Base-by-base conservation (phyloP, 495 filamentous ascomycete species). In the Penicillium odoratum region DNA sequence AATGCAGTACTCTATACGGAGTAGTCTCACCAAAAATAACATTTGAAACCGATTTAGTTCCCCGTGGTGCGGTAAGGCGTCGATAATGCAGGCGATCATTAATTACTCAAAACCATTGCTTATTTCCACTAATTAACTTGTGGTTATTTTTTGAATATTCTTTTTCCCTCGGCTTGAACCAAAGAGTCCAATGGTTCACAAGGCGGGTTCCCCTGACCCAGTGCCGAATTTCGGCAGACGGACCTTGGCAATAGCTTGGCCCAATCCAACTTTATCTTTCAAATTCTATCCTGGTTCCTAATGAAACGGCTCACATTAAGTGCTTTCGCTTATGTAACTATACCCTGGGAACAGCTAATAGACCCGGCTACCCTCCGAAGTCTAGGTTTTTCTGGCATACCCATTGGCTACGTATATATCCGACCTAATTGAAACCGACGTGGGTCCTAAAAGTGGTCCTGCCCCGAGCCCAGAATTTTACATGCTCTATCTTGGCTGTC, bases 401-500 rank as follows among this genome's bases (percentile, higher is more conserved):
- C 6, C 7, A 46, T 46, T 46, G 43, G 43, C 42, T 45, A 16
- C 43, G 10, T 46, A 15, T 5, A 48, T n/a, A 33, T 3, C 28
- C 4, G 46, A 15, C 15, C 28, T 1, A n/a, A 30, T 30, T 31
- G 15, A 30, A 48, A 29, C 25, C 7, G 4, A 28, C 28, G 31
- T 18, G 18, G 16, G n/a, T 0, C 9, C 16, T 18, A 9, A 1
- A 18, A 25, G 18, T n/a, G n/a, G 13, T 31, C 46, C 26, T 18
- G 46, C 46, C 28, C 46, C 16, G 16, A 26, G 18, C 43, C 43
- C 4, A 46, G 42, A 44, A 11, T 11, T 18, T 11, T 26, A 26
- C 10, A 3, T 46, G 9, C 43, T 26, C 26, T 25, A 53, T 53
- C 29, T 61, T 61, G 64, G 60, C 58, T 48, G 58, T 51, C 55